Conservation (phyloP, 2,329 filamentous ascomycete species). For the Epichloe bromicola region DNA sequence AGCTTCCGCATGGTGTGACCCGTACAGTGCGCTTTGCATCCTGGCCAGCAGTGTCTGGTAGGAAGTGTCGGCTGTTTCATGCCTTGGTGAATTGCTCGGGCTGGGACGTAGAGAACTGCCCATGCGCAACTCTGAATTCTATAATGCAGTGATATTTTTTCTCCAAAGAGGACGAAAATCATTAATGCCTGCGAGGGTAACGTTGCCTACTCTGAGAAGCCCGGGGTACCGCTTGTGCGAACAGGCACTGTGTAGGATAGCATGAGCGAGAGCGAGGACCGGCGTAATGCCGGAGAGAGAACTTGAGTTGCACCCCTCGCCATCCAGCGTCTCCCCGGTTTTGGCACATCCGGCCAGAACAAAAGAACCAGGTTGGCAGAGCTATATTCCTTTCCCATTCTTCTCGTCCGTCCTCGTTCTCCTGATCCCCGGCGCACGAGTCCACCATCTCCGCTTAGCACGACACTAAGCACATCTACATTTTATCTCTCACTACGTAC, state of each 20-base stretch:
- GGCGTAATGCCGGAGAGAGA: neutral
- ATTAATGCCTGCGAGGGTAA: neutral
- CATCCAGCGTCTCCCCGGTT: neutral
- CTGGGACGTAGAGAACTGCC: too few relatives aligned
- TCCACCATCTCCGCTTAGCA: neutral
- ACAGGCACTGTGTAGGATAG: neutral
- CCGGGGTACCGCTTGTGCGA: neutral
- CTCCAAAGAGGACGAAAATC: too few relatives aligned
- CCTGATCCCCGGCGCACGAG: neutral
- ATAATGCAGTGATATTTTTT: too few relatives aligned
- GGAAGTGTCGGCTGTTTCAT: too few relatives aligned
- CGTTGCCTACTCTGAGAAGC: neutral
- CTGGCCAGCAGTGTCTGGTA: too few relatives aligned
- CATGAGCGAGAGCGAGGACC: neutral
- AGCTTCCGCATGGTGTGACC: too few relatives aligned
- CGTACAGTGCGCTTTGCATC: too few relatives aligned
- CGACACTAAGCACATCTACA: neutral
- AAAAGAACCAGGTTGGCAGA: slow-evolving; percentile 1
- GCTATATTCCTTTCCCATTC: neutral
- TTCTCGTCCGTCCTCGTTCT: neutral
- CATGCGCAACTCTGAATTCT: too few relatives aligned
- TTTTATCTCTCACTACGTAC: too few relatives aligned
- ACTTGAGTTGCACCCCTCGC: neutral
- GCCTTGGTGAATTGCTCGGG: too few relatives aligned
- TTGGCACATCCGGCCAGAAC: neutral